A percentile compares a stretch with the other conserved stretches of the same genome.
phyloP scores from a whole-genome alignment of 306 rosid genomes.

The Sindora glabra region DNA sequence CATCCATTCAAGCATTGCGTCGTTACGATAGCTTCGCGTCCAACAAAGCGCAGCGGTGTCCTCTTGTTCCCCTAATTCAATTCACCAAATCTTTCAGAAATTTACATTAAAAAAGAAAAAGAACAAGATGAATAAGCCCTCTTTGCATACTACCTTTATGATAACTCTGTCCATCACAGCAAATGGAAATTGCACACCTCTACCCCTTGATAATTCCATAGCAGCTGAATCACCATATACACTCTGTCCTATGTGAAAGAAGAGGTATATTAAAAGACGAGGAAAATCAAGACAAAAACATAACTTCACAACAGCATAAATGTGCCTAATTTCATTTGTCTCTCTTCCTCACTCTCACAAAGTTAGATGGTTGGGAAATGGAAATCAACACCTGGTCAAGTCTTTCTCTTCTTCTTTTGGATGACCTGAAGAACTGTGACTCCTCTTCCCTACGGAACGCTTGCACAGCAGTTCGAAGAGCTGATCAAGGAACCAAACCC shows the following conservation, averaged over 20 bases:
- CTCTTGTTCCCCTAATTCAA: slow-evolving; percentile 89
- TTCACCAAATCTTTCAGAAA: slow-evolving; percentile 12
- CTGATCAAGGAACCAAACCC: slow-evolving; percentile 39
- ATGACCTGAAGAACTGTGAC: slow-evolving; percentile 58
- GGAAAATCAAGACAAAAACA: slow-evolving; percentile 4
- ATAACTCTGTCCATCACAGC: slow-evolving; percentile 85
- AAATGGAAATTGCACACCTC: slow-evolving; percentile 98
- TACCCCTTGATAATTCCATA: slow-evolving; percentile 60
- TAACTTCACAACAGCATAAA: not conserved
- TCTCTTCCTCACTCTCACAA: slow-evolving; percentile 1
- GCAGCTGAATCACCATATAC: slow-evolving; percentile 58
- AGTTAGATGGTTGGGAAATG: slow-evolving; percentile 5
- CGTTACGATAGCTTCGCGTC: slow-evolving; percentile 96
- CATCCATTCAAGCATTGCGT: slow-evolving; percentile 99
- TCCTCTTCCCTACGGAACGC: slow-evolving; percentile 92
- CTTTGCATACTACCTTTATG: slow-evolving; percentile 60
- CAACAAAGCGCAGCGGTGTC: slow-evolving; percentile 94
- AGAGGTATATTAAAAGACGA: slow-evolving; percentile 10
- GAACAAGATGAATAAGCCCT: not conserved
- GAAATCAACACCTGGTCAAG: slow-evolving; percentile 70
- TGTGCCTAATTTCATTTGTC: not conserved
- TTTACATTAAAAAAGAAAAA: not conserved
- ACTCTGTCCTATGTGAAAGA: slow-evolving; percentile 60
- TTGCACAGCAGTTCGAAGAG: slow-evolving; percentile 87
- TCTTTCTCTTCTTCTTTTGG: slow-evolving; percentile 77